Evolutionary conservation across 495 filamentous ascomycete species (phyloP), one percentile per base, ranked within the genome.

Genomic region (Xanthoparmelia taractica): DNA sequence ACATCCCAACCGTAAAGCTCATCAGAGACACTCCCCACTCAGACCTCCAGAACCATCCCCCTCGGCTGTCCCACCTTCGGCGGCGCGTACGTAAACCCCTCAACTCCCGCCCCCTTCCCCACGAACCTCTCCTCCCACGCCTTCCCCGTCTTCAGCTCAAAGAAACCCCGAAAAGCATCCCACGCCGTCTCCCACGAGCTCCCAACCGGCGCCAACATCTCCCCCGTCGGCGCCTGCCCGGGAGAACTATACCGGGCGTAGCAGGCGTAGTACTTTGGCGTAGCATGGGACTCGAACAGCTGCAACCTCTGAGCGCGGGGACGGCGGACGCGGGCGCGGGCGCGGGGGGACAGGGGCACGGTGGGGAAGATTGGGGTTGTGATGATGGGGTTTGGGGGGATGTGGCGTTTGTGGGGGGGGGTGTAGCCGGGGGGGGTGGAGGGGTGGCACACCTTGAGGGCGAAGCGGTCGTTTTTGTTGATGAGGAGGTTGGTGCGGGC

Each of bases 111-210:
- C 11, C 29, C 38, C 34, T 5, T 55, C 31, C n/a, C 12, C 41
- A 29, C 36, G 1, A 65, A 52, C 38, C 84, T 76, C 36, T 83
- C 63, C 1, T 80, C 75, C 87, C 86, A 90, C 11, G 71, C 60
- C 15, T 79, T 73, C 1, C 81, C 80, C 0, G 83, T 83, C 68
- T 85, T 80, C 4, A 72, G 66, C 17, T 71, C 63, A 73, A 89
- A 90, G 66, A 84, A 84, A 0, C 54, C n/a, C 66, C 75, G 73
- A 69, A 89, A 88, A 0, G 69, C 69, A 0, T 33, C 65, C 34
- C 80, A 73, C 10, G 82, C 82, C 10, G 61, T 29, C 0, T 72
- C 69, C 4, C 75, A 67, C 2, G 37, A 68, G 34, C 71, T 73
- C 13, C 69, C 71, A 0, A 71, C 60, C 10, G 72, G 72, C 15